Evolutionary conservation across 2,329 filamentous ascomycete genomes (phyloP).

Genomic region (Fusarium oligoseptatum): DNA sequence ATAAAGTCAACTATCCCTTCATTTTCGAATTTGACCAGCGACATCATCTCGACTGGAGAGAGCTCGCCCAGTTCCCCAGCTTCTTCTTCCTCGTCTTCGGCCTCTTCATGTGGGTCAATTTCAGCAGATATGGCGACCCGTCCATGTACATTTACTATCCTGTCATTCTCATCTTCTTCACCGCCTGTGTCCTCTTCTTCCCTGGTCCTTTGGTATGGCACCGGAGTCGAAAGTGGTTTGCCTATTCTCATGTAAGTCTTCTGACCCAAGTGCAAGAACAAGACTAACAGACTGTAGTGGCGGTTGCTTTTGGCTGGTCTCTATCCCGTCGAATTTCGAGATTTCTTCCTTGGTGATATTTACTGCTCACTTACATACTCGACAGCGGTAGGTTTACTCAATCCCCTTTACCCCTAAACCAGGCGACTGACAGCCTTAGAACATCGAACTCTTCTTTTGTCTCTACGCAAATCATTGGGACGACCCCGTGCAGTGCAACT

Average conservation of each 20-base stretch:
- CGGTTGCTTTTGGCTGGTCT: conserved; percentile 86
- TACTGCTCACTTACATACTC: conserved; percentile 96
- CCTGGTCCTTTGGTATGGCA: conserved; percentile 82
- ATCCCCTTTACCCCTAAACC: background rate
- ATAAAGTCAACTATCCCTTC: conserved; percentile 95
- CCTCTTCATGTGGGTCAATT: conserved; percentile 90
- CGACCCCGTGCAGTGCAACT: conserved; percentile 83
- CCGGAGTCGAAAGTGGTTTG: conserved; percentile 85
- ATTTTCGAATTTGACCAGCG: conserved; percentile 96
- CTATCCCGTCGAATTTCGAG: conserved; percentile 95
- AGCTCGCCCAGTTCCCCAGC: conserved; percentile 87
- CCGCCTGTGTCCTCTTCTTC: conserved; percentile 77
- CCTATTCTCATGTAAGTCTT: conserved; percentile 83
- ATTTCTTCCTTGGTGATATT: conserved; percentile 98
- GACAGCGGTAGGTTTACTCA: conserved; percentile 75
- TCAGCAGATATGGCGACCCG: conserved; percentile 74
- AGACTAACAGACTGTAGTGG: conserved; percentile 67
- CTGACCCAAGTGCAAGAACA: fast-evolving
- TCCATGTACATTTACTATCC: conserved; percentile 88
- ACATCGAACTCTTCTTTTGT: conserved; percentile 94
- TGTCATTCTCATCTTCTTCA: conserved; percentile 80
- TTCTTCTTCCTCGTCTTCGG: conserved; percentile 85
- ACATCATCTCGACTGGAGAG: conserved; percentile 88
- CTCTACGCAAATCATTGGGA: conserved; percentile 86
- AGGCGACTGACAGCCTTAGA: conserved; percentile 63